These are phyloP conservation scores for Daldinia eschscholtzii DNA, from an alignment of 2,329 filamentous ascomycete species.

Conservation along the genomic window DNA sequence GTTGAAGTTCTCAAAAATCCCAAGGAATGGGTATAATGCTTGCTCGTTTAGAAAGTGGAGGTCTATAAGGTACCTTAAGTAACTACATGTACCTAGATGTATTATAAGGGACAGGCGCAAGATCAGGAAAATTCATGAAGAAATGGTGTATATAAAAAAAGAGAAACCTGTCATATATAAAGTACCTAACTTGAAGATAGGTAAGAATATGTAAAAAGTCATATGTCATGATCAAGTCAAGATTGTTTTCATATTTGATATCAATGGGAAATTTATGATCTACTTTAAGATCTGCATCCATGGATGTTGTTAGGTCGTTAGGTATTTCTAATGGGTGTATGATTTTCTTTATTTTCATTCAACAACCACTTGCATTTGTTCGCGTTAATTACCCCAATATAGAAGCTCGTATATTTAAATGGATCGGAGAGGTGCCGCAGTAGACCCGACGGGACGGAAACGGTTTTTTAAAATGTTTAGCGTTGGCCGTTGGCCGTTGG, in stretches of 20 bases:
- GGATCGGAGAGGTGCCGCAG: not conserved
- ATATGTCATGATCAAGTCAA: constrained; percentile 2
- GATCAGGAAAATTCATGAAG: constrained; percentile 1
- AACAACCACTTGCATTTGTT: not conserved
- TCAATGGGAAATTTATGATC: not conserved
- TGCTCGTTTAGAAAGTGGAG: not conserved
- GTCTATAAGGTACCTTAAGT: not conserved
- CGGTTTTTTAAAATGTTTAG: constrained; percentile 20
- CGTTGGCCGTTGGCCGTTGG: constrained; percentile 25
- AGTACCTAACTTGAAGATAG: not conserved
- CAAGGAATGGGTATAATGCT: constrained; percentile 72
- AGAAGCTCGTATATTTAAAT: not conserved
- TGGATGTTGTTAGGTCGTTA: not conserved
- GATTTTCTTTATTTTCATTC: not conserved
- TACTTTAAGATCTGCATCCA: too few species aligned
- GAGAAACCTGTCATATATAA: constrained; percentile 30
- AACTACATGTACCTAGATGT: constrained; percentile 8
- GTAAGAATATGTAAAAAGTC: constrained; percentile 10
- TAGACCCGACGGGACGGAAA: constrained; percentile 33
- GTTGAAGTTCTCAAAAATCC: constrained; percentile 77
- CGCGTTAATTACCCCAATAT: not conserved
- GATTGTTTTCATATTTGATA: not conserved
- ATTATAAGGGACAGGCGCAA: constrained; percentile 26
- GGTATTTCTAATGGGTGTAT: not conserved
- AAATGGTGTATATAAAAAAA: constrained; percentile 27